Evolutionary conservation across 176 grass and related monocot species (phyloP), one percentile per base, ranked within the genome.

Genomic region (Rhynchospora tenuis): DNA sequence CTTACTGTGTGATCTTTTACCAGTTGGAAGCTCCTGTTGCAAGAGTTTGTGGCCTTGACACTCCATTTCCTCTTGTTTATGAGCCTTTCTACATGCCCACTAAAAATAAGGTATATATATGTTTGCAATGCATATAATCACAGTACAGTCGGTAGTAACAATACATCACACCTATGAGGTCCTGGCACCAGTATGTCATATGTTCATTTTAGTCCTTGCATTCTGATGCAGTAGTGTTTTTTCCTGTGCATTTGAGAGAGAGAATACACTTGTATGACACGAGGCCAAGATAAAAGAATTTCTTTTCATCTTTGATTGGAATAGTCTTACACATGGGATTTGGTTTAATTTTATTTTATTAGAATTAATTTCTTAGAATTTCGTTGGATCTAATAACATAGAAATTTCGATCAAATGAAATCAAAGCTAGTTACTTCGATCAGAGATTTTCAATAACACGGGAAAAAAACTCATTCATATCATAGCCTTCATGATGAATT

Each of bases 71-170:
- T 45, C 93, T 98, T 77, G 92, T 98, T 70, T 91, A 91, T 63
- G 95, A 98, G 70, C 88, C 89, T 33, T 95, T 98, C 83, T 98
- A 98, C 85, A 86, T 95, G 91, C 95, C 92, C 15, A 93, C 91
- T 5, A 93, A 91, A 89, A 98, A 93, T 84, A 98, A 95, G 91
- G 95, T 95, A 81, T 43, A n/a, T n/a, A n/a, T 13, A 11, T 38
- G 48, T 8, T 51, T 28, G 22, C 48, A 24, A 28, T n/a, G n/a
- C n/a, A n/a, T n/a, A n/a, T 75, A 23, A 73, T 72, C 47, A 74
- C 6, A 27, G 65, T n/a, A 69, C 65, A 43, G 31, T 69, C 16
- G 43, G 3, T n/a, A 16, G 27, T 42, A 19, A 7, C 72, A 55
- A 27, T 75, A 75, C 72, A 12, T 17, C 9, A 55, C 46, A 51